A percentile compares a stretch with the other conserved stretches of the same genome.
These are phyloP conservation scores for Neofusicoccum sp. DNA, from an alignment of 2,329 filamentous ascomycete species.

Conservation along the genomic window DNA sequence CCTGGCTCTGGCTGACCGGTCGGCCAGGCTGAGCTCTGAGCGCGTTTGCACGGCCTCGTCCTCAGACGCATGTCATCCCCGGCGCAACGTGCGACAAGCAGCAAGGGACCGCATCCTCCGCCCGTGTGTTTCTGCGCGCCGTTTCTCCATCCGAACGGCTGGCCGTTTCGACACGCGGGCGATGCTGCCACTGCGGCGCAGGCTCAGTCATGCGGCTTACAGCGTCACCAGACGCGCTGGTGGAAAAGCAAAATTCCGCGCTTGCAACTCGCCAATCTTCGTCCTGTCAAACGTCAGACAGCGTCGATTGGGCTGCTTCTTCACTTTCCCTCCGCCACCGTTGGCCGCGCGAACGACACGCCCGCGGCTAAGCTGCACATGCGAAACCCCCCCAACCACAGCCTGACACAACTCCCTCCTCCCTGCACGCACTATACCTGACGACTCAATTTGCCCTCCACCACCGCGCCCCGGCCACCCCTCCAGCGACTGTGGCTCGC, in stretches of 20 bases:
- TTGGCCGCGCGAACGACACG: not conserved
- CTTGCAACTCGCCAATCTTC: slow-evolving; percentile 6
- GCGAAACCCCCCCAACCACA: slow-evolving; percentile 19
- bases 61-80: not conserved
- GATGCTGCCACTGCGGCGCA: not conserved
- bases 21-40: not conserved
- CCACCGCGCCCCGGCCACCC: not conserved
- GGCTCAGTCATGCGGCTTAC: slow-evolving; percentile 9
- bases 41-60: not conserved
- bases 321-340: not conserved
- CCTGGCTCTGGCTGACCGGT: not conserved
- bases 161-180: slow-evolving; percentile 13
- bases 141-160: not conserved
- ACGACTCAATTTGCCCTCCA: not conserved
- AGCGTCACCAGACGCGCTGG: slow-evolving; percentile 11
- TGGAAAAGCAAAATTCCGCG: not conserved
- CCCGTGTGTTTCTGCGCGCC: not conserved
- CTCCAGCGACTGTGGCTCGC: not conserved
- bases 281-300: slow-evolving; percentile 11
- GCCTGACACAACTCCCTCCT: slow-evolving; percentile 14
- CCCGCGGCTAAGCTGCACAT: not conserved
- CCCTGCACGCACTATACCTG: not conserved
- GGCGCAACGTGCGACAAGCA: not conserved
- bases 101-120: not conserved
- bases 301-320: not conserved